These are phyloP conservation scores for Trichomonas vaginalis DNA, from an alignment of 208 protist genomes.

Conservation along the genomic window DNA sequence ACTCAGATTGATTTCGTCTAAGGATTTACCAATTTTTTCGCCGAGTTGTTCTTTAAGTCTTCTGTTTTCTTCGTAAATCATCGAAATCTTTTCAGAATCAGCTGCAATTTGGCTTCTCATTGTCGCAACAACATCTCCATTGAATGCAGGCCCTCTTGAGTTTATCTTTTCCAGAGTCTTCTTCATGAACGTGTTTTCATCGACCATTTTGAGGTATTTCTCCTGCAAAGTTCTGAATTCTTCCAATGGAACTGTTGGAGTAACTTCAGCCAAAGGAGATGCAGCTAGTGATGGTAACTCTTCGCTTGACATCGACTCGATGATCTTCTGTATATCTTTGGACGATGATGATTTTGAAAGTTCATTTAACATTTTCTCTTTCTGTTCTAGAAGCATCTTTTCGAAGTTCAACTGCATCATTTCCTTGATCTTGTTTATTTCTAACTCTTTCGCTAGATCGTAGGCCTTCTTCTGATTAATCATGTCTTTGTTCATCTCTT, in stretches of 20 bases:
- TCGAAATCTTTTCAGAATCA: not conserved
- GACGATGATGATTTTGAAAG: not conserved
- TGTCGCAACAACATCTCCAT: not conserved
- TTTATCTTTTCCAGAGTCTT: not conserved
- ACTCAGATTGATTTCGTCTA: not conserved
- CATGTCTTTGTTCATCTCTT: not conserved
- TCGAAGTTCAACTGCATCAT: not conserved
- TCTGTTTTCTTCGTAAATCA: not conserved
- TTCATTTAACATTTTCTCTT: not conserved
- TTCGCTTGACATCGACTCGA: not conserved
- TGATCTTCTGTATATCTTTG: not conserved
- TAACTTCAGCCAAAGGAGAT: not conserved
- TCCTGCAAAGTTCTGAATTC: not conserved
- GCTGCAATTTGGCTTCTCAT: not conserved
- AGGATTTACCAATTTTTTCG: not conserved
- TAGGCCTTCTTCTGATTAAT: not conserved
- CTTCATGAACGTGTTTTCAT: not conserved
- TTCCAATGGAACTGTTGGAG: not conserved
- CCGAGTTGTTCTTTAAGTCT: not conserved
- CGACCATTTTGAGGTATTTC: not conserved
- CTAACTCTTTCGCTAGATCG: not conserved
- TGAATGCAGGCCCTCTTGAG: not conserved
- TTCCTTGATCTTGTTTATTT: not conserved
- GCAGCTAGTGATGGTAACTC: not conserved
- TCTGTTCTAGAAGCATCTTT: not conserved